These are phyloP conservation scores for Mycena alexandri DNA, from an alignment of 768 basidiomycete genomes.

Conservation along the genomic window DNA sequence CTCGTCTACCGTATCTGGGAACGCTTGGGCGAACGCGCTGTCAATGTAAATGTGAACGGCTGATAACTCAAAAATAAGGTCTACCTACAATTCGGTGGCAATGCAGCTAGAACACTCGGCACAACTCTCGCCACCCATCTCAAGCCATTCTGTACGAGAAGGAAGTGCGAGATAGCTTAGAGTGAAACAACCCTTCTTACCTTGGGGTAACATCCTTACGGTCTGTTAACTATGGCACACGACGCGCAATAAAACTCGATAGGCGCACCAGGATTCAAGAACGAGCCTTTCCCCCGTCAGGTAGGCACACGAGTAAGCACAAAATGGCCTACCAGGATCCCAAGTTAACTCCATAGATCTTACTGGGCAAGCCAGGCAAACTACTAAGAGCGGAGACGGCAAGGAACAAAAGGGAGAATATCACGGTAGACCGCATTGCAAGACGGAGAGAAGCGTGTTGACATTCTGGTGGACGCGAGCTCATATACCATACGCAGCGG, in stretches of 20 bases:
- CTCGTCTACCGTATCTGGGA: constrained; percentile 68
- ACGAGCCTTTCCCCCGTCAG: constrained; percentile 66
- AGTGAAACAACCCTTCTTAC: too few species aligned
- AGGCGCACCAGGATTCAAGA: constrained; percentile 74
- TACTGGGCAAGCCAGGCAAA: constrained; percentile 48
- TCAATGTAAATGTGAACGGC: neutral
- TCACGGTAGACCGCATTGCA: constrained; percentile 15
- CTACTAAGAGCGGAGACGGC: constrained; percentile 16
- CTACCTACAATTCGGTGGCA: constrained; percentile 71
- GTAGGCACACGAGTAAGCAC: constrained; percentile 1
- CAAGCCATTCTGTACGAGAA: constrained; percentile 63
- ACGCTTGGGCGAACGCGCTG: constrained; percentile 72
- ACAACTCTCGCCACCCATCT: constrained; percentile 80
- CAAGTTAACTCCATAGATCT: constrained; percentile 80
- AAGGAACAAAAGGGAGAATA: constrained; percentile 12
- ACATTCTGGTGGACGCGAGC: neutral
- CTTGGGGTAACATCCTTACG: constrained; percentile 72
- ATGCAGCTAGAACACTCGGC: constrained; percentile 73
- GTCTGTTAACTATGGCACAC: neutral
- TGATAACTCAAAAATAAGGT: neutral
- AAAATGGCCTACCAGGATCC: constrained; percentile 67
- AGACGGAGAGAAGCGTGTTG: neutral
- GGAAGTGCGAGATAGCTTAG: too few species aligned
- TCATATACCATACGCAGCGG: constrained; percentile 9
- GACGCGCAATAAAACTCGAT: constrained; percentile 1